phyloP scores from a whole-genome alignment of 78 protist genomes.

The Mantamonas sphyraenae region DNA sequence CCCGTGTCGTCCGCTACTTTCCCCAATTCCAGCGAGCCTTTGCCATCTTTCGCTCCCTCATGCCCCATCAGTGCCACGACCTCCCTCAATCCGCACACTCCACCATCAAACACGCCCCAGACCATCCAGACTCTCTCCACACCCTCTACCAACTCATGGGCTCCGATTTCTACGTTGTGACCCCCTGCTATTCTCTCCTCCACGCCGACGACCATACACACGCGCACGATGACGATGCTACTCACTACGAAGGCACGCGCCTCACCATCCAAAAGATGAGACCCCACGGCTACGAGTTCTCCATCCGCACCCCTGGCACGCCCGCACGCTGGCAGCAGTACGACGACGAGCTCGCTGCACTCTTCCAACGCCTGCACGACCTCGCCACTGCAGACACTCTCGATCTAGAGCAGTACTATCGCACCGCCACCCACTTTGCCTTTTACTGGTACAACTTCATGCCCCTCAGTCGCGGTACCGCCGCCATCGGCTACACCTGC shows the following conservation, averaged over 20 bases:
- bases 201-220: no score
- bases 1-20: slow-evolving; percentile 51
- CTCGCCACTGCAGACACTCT: no score
- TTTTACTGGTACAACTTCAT: slow-evolving; percentile 74
- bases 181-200: slow-evolving; percentile 49
- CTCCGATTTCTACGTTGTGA: slow-evolving; percentile 55
- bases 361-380: no score
- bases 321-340: slow-evolving; percentile 56
- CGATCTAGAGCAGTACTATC: no score
- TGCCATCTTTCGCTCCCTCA: slow-evolving; percentile 20
- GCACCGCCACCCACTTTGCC: no score
- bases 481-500: slow-evolving; percentile 38
- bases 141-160: slow-evolving; percentile 23
- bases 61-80: slow-evolving; percentile 23
- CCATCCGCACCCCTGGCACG: slow-evolving; percentile 63
- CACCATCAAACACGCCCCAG: neutral
- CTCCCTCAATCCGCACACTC: neutral
- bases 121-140: neutral
- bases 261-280: slow-evolving; percentile 31
- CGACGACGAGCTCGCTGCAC: slow-evolving; percentile 42
- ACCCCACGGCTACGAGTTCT: slow-evolving; percentile 54
- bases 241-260: slow-evolving; percentile 51
- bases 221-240: no score
- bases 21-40: slow-evolving; percentile 38
- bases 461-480: slow-evolving; percentile 69